These are phyloP conservation scores for Lactarius sp. DNA, from an alignment of 768 basidiomycete genomes.

Conservation along the genomic window DNA sequence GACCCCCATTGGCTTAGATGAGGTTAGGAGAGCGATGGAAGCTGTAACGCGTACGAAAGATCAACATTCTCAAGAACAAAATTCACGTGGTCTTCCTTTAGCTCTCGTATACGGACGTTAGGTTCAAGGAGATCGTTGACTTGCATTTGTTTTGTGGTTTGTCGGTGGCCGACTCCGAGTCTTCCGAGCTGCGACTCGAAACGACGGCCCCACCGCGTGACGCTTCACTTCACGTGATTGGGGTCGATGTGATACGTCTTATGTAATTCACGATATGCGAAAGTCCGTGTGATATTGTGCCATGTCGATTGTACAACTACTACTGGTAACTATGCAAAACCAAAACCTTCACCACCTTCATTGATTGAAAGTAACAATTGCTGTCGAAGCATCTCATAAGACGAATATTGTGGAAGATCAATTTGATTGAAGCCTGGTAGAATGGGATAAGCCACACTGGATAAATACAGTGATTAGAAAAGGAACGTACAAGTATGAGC, in stretches of 20 bases:
- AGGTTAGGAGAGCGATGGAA: constrained; percentile 16
- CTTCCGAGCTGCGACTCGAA: too few species aligned
- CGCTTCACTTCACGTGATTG: neutral
- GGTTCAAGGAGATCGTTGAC: constrained; percentile 47
- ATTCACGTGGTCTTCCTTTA: constrained; percentile 81
- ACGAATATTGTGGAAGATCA: constrained; percentile 90
- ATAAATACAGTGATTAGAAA: constrained; percentile 10
- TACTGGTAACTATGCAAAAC: constrained; percentile 50
- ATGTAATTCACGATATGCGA: constrained; percentile 8
- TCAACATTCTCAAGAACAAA: constrained; percentile 96
- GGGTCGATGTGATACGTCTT: neutral
- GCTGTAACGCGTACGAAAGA: constrained; percentile 62
- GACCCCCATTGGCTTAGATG: constrained; percentile 11
- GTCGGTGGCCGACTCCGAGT: too few species aligned
- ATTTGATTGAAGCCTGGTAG: constrained; percentile 85
- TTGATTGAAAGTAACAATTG: constrained; percentile 89
- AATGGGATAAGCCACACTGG: constrained; percentile 15
- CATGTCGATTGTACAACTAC: neutral
- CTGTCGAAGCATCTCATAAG: constrained; percentile 93
- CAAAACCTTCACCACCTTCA: constrained; percentile 95
- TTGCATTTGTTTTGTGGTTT: constrained; percentile 32
- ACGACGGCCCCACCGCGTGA: too few species aligned
- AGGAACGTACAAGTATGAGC: constrained; percentile 76
- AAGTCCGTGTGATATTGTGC: neutral
- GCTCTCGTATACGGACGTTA: constrained; percentile 74